These are phyloP conservation scores for Gossypium longicalyx DNA, from an alignment of 345 rosid species.

Conservation along the genomic window DNA sequence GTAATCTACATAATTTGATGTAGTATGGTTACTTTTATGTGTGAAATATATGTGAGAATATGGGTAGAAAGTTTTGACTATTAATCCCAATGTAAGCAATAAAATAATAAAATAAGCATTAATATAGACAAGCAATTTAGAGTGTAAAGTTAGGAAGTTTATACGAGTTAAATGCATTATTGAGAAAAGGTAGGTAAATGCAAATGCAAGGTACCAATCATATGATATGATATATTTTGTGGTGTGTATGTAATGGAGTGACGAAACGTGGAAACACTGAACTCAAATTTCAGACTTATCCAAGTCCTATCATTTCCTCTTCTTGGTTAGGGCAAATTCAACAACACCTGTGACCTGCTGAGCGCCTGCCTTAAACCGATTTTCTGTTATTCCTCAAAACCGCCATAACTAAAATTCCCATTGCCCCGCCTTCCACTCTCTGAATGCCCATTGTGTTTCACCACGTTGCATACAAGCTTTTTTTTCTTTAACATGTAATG, in stretches of 20 bases:
- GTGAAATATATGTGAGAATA: too few relatives aligned
- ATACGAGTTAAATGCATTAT: neutral
- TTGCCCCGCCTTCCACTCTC: too few relatives aligned
- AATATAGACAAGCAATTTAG: neutral
- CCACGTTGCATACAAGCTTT: neutral
- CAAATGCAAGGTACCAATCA: neutral
- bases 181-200: neutral
- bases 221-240: neutral
- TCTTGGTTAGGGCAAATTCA: neutral
- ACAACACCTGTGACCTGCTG: neutral
- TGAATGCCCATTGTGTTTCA: too few relatives aligned
- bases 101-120: neutral
- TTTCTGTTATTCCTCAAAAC: neutral
- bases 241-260: neutral
- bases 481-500: too few relatives aligned
- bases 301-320: neutral
- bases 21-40: too few relatives aligned
- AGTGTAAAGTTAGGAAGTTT: neutral
- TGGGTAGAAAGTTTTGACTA: too few relatives aligned
- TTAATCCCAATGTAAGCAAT: too few relatives aligned
- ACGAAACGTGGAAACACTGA: neutral
- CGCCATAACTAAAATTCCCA: neutral
- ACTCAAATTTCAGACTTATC: neutral
- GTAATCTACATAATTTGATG: too few relatives aligned
- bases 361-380: neutral